Conservation (phyloP, 495 filamentous ascomycete species). For the Aspergillus egyptiacus region DNA sequence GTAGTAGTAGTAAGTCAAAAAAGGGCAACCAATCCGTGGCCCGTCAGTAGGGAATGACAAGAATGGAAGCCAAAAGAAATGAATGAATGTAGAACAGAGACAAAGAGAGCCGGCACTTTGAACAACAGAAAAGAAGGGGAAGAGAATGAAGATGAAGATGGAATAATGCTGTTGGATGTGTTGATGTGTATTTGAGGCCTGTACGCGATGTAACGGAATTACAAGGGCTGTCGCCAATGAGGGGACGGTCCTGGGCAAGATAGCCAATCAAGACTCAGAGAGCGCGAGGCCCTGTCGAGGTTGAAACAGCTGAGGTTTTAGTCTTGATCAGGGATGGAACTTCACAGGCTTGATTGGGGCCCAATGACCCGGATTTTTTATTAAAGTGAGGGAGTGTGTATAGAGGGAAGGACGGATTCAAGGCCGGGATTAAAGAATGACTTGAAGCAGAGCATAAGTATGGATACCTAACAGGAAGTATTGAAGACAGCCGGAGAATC, state of each 20-base stretch:
- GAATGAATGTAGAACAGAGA: slow-evolving; percentile 15
- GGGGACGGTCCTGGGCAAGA: neutral
- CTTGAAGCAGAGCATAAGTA: slow-evolving; percentile 2
- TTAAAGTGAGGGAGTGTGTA: neutral
- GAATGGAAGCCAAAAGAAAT: slow-evolving; percentile 9
- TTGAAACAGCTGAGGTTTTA: slow-evolving; percentile 26
- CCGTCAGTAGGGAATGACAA: slow-evolving; percentile 7
- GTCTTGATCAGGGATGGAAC: slow-evolving; percentile 31
- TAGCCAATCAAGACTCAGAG: slow-evolving; percentile 25
- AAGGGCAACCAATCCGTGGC: neutral
- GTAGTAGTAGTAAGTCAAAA: no score
- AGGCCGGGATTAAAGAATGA: neutral
- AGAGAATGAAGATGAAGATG: slow-evolving; percentile 3
- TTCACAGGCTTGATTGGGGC: slow-evolving; percentile 9
- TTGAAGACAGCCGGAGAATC: neutral
- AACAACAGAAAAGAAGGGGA: slow-evolving; percentile 10
- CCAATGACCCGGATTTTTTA: neutral
- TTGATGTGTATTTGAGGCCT: neutral
- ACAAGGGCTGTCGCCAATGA: slow-evolving; percentile 17
- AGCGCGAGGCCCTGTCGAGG: neutral
- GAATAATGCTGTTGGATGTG: neutral
- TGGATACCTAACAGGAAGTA: no score
- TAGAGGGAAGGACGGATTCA: neutral
- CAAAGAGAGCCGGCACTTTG: slow-evolving; percentile 11
- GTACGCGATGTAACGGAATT: slow-evolving; percentile 1